Percentiles rank a stretch among this genome's conserved stretches.
Evolutionary conservation across 805 yeast genomes (phyloP).

Genomic region (Pichia sporocuriosa): DNA sequence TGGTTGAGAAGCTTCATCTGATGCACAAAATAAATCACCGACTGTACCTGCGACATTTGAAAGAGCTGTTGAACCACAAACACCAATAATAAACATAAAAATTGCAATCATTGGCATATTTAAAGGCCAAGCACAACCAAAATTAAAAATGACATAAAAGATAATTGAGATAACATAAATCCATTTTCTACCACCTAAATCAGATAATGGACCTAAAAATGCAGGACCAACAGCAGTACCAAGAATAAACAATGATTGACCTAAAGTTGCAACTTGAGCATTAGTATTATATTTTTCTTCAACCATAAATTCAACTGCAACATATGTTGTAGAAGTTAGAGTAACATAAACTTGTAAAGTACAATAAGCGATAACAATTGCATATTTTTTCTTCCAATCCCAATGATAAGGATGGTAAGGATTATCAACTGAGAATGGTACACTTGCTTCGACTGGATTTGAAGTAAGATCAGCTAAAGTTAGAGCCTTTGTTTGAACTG

Average conservation of each 20-base stretch:
- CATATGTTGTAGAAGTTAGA: conserved; percentile 29
- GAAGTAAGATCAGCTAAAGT: conserved; percentile 21
- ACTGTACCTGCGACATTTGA: conserved; percentile 33
- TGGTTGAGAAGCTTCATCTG: conserved; percentile 32
- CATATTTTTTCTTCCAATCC: conserved; percentile 22
- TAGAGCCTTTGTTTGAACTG: conserved; percentile 19
- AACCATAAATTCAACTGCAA: conserved; percentile 26
- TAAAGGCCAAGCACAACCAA: conserved; percentile 31
- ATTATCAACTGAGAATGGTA: conserved; percentile 23
- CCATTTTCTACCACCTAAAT: conserved; percentile 33
- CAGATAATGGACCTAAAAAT: conserved; percentile 32
- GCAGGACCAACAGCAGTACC: conserved; percentile 34
- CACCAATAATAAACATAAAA: conserved; percentile 29
- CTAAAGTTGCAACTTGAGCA: conserved; percentile 30
- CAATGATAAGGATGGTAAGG: conserved; percentile 31
- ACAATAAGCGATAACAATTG: conserved; percentile 24
- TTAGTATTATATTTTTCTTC: conserved; percentile 22
- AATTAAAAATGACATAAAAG: conserved; percentile 26
- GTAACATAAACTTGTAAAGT: conserved; percentile 27
- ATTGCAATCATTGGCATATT: conserved; percentile 31
- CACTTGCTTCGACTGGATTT: conserved; percentile 26
- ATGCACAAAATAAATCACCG: conserved; percentile 30
- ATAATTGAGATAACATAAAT: conserved; percentile 28
- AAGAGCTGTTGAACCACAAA: conserved; percentile 29
- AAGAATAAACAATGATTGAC: conserved; percentile 31